These are phyloP conservation scores for Flueggea neowawraea DNA, from an alignment of 441 rosid species.

Conservation along the genomic window DNA sequence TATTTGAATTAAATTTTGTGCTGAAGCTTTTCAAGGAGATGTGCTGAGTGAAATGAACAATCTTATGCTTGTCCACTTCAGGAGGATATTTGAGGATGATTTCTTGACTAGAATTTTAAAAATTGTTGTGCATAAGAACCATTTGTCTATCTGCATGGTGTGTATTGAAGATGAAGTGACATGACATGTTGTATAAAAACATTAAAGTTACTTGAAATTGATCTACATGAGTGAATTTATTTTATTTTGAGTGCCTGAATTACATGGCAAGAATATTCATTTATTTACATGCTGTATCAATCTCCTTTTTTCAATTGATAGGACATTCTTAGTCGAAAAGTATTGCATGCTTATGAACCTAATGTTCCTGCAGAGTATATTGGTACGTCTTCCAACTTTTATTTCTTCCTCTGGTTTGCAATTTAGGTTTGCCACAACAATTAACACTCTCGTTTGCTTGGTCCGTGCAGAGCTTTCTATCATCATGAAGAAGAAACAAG, in stretches of 20 bases:
- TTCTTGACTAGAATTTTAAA: too few species aligned
- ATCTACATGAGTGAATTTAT: not conserved
- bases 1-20: not conserved
- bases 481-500: constrained; percentile 44
- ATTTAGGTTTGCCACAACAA: constrained; percentile 2
- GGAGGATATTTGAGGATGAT: too few species aligned
- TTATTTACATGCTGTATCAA: constrained; percentile 4
- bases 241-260: too few species aligned
- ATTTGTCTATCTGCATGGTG: not conserved
- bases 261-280: too few species aligned
- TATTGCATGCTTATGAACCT: constrained; percentile 55
- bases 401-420: constrained; percentile 2
- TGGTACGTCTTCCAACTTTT: constrained; percentile 43
- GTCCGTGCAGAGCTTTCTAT: constrained; percentile 44
- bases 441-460: constrained; percentile 10
- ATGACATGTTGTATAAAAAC: not conserved
- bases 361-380: constrained; percentile 39
- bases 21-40: not conserved
- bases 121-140: not conserved
- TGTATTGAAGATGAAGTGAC: not conserved
- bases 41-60: too few species aligned
- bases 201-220: too few species aligned
- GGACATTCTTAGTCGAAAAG: constrained; percentile 27
- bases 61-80: too few species aligned
- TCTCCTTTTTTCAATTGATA: constrained; percentile 21